Conservation (phyloP, 108 stramenopile species). For the Parietichytrium sp. region DNA sequence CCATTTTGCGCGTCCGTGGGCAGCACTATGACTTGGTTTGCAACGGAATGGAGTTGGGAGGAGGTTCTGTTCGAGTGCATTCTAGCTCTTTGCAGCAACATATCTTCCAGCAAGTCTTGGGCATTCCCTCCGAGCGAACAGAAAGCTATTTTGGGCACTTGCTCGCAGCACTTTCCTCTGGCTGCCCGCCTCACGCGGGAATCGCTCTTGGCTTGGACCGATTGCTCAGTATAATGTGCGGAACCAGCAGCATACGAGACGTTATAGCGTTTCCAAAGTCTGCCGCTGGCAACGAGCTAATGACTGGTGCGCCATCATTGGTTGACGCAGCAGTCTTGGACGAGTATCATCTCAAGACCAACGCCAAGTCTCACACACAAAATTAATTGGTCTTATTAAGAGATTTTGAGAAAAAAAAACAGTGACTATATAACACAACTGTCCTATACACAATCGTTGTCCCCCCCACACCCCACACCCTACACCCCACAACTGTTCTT, state of each 20-base stretch:
- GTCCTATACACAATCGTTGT: no score
- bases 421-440: no score
- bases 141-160: constrained; percentile 38
- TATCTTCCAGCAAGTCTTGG: neutral
- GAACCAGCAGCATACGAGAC: neutral
- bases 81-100: neutral
- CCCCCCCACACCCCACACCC: no score
- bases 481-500: no score
- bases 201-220: constrained; percentile 44
- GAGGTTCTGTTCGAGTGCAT: constrained; percentile 37
- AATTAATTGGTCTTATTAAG: no score
- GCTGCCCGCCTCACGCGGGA: constrained; percentile 37
- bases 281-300: constrained; percentile 7
- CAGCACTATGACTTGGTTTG: constrained; percentile 40
- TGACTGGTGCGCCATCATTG: constrained; percentile 13
- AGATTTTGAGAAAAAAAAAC: no score
- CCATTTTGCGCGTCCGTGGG: neutral
- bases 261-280: constrained; percentile 47
- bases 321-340: neutral
- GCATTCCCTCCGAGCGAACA: constrained; percentile 7
- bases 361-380: no score
- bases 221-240: neutral
- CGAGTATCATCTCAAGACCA: constrained; percentile 14
- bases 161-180: constrained; percentile 4
- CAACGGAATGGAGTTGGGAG: constrained; percentile 40